Conservation (phyloP, 1,139 yeast genomes). For the Wickerhamomyces sp. region DNA sequence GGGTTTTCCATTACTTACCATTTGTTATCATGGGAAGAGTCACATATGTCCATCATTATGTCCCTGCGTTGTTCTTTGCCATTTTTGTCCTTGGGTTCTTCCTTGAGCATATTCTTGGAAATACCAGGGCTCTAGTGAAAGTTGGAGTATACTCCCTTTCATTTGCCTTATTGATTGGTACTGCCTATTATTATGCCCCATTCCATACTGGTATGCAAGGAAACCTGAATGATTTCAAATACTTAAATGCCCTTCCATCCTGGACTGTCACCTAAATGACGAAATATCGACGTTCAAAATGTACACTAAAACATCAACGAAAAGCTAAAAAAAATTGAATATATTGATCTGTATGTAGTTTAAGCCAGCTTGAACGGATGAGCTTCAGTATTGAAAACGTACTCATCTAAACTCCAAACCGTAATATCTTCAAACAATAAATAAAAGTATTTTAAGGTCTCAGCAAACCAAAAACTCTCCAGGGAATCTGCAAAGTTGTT, state of each 20-base stretch:
- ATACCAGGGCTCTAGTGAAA: constrained; percentile 25
- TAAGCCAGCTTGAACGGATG: constrained; percentile 53
- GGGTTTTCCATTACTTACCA: constrained; percentile 69
- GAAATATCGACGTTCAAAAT: not conserved
- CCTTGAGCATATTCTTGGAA: constrained; percentile 37
- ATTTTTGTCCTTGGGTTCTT: constrained; percentile 57
- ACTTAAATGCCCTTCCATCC: constrained; percentile 39
- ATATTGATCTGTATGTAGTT: not conserved
- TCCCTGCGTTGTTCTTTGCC: constrained; percentile 78
- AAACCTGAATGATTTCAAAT: constrained; percentile 37
- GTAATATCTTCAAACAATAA: constrained; percentile 60
- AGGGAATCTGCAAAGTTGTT: constrained; percentile 36
- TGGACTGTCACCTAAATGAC: constrained; percentile 29
- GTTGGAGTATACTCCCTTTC: constrained; percentile 28
- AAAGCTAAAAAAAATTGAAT: not conserved
- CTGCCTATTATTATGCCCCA: constrained; percentile 32
- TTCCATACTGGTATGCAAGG: constrained; percentile 51
- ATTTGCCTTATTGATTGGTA: constrained; percentile 38
- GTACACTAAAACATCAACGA: not conserved
- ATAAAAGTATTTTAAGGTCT: constrained; percentile 71
- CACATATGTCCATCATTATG: constrained; percentile 77
- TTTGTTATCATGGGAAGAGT: constrained; percentile 79
- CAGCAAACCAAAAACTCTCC: constrained; percentile 78
- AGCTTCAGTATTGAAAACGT: constrained; percentile 75
- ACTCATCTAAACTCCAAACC: constrained; percentile 59